These are phyloP conservation scores for Lagenaria siceraria DNA, from an alignment of 306 rosid species.

Conservation along the genomic window DNA sequence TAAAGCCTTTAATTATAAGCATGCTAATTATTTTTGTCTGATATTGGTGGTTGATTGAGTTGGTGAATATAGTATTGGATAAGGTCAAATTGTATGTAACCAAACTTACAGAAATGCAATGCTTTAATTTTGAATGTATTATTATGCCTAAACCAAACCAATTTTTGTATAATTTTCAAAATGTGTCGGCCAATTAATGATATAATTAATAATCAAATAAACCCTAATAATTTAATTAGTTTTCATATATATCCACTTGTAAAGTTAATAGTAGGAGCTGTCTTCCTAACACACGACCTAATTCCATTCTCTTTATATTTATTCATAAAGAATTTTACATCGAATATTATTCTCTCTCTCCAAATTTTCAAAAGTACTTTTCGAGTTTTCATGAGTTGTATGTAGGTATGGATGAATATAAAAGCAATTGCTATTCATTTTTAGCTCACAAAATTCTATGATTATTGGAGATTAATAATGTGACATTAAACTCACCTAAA, in stretches of 20 bases:
- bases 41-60: constrained; percentile 1
- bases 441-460: neutral
- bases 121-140: neutral
- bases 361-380: neutral
- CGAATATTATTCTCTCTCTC: neutral
- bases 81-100: neutral
- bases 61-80: neutral
- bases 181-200: neutral
- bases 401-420: neutral
- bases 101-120: neutral
- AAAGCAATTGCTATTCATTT: neutral
- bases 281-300: neutral
- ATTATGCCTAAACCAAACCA: neutral
- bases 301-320: neutral
- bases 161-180: neutral
- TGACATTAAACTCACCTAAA: neutral
- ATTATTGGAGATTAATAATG: neutral
- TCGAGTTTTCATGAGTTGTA: neutral
- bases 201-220: neutral
- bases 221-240: neutral
- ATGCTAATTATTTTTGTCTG: neutral
- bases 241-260: neutral
- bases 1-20: neutral
- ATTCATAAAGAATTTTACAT: neutral
- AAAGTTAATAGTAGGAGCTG: neutral